These are phyloP conservation scores for Schwanniomyces etchellsii DNA, from an alignment of 1,139 yeast genomes.

Conservation along the genomic window DNA sequence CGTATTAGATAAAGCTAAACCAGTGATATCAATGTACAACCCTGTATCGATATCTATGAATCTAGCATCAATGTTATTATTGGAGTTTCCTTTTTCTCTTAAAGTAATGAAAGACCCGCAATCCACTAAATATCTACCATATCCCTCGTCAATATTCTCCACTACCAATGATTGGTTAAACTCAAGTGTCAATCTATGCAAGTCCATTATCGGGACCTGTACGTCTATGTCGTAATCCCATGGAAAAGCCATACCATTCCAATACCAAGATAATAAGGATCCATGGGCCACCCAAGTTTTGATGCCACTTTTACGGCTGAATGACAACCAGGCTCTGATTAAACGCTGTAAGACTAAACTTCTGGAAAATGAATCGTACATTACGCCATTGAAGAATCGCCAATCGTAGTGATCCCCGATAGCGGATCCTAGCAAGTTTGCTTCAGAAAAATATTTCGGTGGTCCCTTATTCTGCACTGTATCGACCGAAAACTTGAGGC, in stretches of 20 bases:
- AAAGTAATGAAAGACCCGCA: conserved; percentile 32
- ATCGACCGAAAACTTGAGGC: conserved; percentile 20
- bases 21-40: conserved; percentile 65
- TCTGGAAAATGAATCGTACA: conserved; percentile 19
- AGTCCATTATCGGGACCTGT: conserved; percentile 45
- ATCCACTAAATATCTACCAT: conserved; percentile 38
- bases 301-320: conserved; percentile 20
- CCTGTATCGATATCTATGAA: conserved; percentile 76
- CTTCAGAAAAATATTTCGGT: conserved; percentile 51
- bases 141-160: conserved; percentile 20
- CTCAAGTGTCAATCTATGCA: conserved; percentile 32
- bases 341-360: conserved; percentile 24
- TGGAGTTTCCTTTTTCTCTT: conserved; percentile 30
- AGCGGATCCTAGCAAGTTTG: conserved; percentile 26
- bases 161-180: conserved; percentile 41
- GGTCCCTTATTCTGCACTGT: conserved; percentile 20
- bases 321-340: conserved; percentile 28
- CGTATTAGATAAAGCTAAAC: conserved; percentile 38
- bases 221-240: conserved; percentile 56
- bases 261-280: conserved; percentile 47
- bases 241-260: conserved; percentile 49
- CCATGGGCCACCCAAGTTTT: conserved; percentile 52
- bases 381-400: conserved; percentile 41
- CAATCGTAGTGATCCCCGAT: conserved; percentile 40
- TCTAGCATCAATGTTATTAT: conserved; percentile 76